A percentile compares a stretch with the other conserved stretches of the same genome.
phyloP scores from a whole-genome alignment of 257 asterid species.

The Przewalskia tangutica region DNA sequence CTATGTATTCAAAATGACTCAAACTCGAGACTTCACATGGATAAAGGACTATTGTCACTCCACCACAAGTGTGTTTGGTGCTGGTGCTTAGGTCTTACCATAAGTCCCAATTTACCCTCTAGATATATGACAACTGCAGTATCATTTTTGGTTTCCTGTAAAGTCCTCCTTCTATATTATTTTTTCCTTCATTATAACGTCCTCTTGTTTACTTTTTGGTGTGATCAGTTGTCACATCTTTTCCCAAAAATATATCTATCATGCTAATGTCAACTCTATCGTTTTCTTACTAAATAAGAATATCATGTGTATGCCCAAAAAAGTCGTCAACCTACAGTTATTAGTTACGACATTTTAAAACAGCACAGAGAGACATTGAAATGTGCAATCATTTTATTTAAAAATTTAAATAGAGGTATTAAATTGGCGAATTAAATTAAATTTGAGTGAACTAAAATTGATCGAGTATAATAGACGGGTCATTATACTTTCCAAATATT shows the following conservation, averaged over 20 bases:
- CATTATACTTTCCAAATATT: too few species aligned
- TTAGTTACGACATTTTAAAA: neutral
- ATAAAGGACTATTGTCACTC: too few species aligned
- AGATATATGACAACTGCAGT: neutral
- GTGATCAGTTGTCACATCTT: neutral
- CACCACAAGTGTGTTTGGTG: too few species aligned
- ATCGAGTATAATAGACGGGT: too few species aligned
- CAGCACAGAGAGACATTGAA: neutral
- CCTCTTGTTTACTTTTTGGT: neutral
- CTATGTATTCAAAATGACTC: too few species aligned
- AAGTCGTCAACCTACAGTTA: neutral
- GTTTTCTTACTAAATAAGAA: neutral
- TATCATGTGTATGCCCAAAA: neutral
- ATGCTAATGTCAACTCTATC: neutral
- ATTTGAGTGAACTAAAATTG: too few species aligned
- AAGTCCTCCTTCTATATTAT: neutral
- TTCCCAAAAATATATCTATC: neutral
- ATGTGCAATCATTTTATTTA: neutral
- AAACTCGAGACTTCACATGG: too few species aligned
- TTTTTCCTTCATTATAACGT: neutral
- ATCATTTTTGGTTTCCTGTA: neutral
- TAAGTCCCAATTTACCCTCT: neutral
- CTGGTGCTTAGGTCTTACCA: too few species aligned
- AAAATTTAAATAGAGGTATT: neutral
- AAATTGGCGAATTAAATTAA: too few species aligned